Evolutionary conservation across 2,329 filamentous ascomycete species (phyloP).

Genomic region (Dothideomycetes sp.): DNA sequence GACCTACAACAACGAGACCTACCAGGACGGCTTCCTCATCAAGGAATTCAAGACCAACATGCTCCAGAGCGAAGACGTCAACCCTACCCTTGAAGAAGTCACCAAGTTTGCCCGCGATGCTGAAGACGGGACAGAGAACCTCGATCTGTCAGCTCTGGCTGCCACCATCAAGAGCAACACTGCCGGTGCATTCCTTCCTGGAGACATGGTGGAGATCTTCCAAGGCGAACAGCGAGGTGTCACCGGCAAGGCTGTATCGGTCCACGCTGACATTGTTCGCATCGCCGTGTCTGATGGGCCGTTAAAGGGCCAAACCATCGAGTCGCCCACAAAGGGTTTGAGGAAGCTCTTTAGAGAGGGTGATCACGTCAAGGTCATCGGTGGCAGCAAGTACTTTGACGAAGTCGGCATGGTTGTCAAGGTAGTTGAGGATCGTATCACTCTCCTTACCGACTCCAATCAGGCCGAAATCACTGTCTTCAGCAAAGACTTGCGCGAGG

Average conservation of each 20-base stretch:
- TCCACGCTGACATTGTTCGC: slow-evolving; percentile 85
- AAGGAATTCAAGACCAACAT: slow-evolving; percentile 88
- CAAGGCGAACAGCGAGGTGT: slow-evolving; percentile 91
- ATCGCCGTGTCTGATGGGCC: slow-evolving; percentile 76
- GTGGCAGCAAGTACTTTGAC: slow-evolving; percentile 84
- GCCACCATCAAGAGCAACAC: slow-evolving; percentile 80
- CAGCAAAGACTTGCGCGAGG: slow-evolving; percentile 89
- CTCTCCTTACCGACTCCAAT: slow-evolving; percentile 82
- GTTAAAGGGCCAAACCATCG: slow-evolving; percentile 71
- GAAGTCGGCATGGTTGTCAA: slow-evolving; percentile 96
- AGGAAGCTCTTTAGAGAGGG: slow-evolving; percentile 87
- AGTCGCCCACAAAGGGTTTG: slow-evolving; percentile 83
- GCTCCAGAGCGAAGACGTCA: slow-evolving; percentile 78
- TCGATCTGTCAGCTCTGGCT: slow-evolving; percentile 83
- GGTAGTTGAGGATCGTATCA: slow-evolving; percentile 85
- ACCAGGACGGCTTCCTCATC: slow-evolving; percentile 83
- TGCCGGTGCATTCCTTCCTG: slow-evolving; percentile 74
- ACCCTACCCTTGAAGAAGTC: slow-evolving; percentile 87
- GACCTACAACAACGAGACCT: slow-evolving; percentile 79
- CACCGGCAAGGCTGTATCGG: slow-evolving; percentile 71
- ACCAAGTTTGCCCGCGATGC: slow-evolving; percentile 75
- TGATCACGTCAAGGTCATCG: slow-evolving; percentile 98
- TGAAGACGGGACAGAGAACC: slow-evolving; percentile 85
- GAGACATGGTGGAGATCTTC: slow-evolving; percentile 94
- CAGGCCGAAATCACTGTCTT: slow-evolving; percentile 95